Conservation (phyloP, 257 asterid genomes). For the Petunia secreta region DNA sequence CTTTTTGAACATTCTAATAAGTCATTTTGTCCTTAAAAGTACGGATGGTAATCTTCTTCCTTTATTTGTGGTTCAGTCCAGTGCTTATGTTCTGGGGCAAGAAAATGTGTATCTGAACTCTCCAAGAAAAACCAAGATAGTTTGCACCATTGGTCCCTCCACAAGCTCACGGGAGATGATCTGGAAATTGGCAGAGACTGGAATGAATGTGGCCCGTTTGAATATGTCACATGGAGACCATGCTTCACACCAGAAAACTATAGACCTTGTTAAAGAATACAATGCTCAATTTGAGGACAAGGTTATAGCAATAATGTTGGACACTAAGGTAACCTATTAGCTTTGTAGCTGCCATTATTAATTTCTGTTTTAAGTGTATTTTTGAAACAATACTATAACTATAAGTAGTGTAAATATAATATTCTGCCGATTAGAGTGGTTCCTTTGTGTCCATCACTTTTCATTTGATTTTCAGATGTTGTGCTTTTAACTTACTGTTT, state of each 20-base stretch:
- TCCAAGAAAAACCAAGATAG: conserved; percentile 88
- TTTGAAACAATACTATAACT: not conserved
- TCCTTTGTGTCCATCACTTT: not conserved
- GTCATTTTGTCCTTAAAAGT: not conserved
- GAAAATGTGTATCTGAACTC: conserved; percentile 42
- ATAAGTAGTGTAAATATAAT: not conserved
- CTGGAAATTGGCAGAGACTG: conserved; percentile 94
- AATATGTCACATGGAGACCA: conserved; percentile 99
- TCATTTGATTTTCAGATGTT: not conserved
- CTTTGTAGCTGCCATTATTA: not conserved
- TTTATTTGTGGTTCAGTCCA: conserved; percentile 49
- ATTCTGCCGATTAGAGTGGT: not conserved
- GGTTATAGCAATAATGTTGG: conserved; percentile 92
- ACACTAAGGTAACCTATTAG: conserved; percentile 72
- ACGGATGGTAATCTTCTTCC: conserved; percentile 7
- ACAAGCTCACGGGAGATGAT: conserved; percentile 96
- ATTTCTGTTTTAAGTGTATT: not conserved
- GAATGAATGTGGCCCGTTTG: conserved; percentile 97
- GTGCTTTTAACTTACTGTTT: not conserved
- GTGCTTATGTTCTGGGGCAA: conserved; percentile 44
- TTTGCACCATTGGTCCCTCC: conserved; percentile 96
- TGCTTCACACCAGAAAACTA: conserved; percentile 90
- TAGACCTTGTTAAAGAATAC: conserved; percentile 91
- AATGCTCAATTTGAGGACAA: conserved; percentile 83
- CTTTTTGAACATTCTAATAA: not conserved